These are phyloP conservation scores for Pleurotus citrinopileatus DNA, from an alignment of 768 basidiomycete species.

Conservation along the genomic window DNA sequence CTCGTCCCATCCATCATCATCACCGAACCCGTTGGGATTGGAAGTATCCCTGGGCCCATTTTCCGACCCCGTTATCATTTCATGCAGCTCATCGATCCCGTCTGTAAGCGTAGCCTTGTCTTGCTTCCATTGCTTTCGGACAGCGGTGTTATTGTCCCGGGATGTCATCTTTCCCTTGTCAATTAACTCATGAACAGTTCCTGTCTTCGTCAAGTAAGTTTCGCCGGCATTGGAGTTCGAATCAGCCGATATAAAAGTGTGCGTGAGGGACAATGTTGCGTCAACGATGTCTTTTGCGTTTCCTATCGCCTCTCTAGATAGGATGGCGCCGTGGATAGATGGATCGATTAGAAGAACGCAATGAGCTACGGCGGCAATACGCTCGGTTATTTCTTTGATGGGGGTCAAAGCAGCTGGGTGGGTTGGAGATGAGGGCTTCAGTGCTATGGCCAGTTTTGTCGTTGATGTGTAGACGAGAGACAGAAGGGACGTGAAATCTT, in stretches of 20 bases:
- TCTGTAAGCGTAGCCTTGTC: conserved; percentile 62
- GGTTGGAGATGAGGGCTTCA: conserved; percentile 56
- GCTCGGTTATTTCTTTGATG: conserved; percentile 50
- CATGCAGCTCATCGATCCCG: conserved; percentile 52
- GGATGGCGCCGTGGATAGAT: conserved; percentile 39
- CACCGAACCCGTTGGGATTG: no score
- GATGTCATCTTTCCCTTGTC: conserved; percentile 51
- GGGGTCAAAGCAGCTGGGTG: conserved; percentile 48
- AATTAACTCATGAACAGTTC: conserved; percentile 60
- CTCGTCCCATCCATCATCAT: conserved; percentile 65
- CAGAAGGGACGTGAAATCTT: conserved; percentile 57
- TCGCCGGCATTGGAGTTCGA: conserved; percentile 28
- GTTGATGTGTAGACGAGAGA: conserved; percentile 51
- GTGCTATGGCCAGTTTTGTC: conserved; percentile 61
- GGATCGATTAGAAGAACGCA: conserved; percentile 43
- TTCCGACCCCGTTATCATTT: conserved; percentile 43
- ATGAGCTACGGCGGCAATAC: conserved; percentile 47
- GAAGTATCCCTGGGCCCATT: conserved; percentile 28
- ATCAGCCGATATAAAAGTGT: conserved; percentile 39
- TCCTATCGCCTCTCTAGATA: conserved; percentile 40
- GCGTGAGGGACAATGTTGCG: conserved; percentile 40
- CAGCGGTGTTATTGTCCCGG: conserved; percentile 54
- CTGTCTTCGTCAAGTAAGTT: conserved; percentile 56
- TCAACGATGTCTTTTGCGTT: conserved; percentile 40
- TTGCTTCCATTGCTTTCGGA: conserved; percentile 45